Evolutionary conservation across 306 rosid genomes (phyloP), one percentile per base, ranked within the genome.

Genomic region (Clitoria ternatea): DNA sequence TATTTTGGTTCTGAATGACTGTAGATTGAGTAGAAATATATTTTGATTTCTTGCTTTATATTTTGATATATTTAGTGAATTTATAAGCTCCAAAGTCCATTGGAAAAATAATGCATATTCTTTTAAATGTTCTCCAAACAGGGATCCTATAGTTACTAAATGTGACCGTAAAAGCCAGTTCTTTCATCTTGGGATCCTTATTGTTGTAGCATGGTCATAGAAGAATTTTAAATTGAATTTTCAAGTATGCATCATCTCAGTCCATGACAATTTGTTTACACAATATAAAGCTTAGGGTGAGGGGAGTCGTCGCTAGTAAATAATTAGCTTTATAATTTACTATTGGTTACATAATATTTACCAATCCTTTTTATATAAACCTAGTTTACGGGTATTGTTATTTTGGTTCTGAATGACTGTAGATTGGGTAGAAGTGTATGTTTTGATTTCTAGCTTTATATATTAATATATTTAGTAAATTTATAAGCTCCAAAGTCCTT

Each of bases 291-390:
- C n/a, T 91, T 54, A 81, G 84, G 54, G 99, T 94, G 56, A 22
- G 79, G 18, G 99, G 97, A 53, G 96, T 94, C 37, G 97, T 94
- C 64, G 91, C 94, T 12, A 97, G 98, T 93, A 88, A 72, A 67
- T 40, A 32, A 68, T 42, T 48, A 37, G 54, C 68, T 44, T 66
- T 44, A 27, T 37, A 33, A 57, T 17, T 32, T 49, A 49, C 53
- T 67, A 30, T 22, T 53, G 20, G 19, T 17, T 67, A 15, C 42
- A 15, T 27, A 54, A 53, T 29, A 42, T 71, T n/a, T 23, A 3
- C 35, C 33, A 39, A 36, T 20, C 20, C 32, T 8, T 3, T 43
- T 45, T 57, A 36, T 61, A 26, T 57, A 30, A 22, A 53, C 44
- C n/a, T n/a, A n/a, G n/a, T n/a, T n/a, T 37, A 45, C 29, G 32